phyloP scores from a whole-genome alignment of 2,329 filamentous ascomycete genomes.

The Exophiala sp. region DNA sequence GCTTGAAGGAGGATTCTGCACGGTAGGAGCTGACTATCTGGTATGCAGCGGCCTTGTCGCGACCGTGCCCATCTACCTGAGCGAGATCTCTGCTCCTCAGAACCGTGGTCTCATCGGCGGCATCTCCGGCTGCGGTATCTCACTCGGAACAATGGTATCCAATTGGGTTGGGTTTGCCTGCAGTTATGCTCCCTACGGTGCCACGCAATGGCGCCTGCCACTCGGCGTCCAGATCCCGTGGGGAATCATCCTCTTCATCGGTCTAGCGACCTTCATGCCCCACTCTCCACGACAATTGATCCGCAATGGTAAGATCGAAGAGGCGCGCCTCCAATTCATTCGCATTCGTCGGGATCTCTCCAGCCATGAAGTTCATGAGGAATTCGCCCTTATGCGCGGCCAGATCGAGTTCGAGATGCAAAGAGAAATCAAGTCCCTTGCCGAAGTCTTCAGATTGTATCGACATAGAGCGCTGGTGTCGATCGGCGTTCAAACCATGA shows the following conservation, averaged over 20 bases:
- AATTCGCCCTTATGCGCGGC: conserved; percentile 79
- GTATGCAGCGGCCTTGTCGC: conserved; percentile 22
- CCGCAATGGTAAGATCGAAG: conserved; percentile 67
- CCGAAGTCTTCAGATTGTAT: conserved; percentile 61
- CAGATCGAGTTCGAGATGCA: conserved; percentile 81
- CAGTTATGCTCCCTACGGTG: conserved; percentile 61
- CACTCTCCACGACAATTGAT: conserved; percentile 84
- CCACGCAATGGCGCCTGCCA: conserved; percentile 72
- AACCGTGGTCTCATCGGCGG: conserved; percentile 72
- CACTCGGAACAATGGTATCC: conserved; percentile 71
- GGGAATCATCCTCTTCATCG: conserved; percentile 68
- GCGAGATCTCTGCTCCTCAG: conserved; percentile 51
- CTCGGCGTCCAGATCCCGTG: conserved; percentile 77
- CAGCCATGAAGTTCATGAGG: conserved; percentile 70
- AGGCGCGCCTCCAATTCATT: conserved; percentile 61
- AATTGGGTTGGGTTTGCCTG: conserved; percentile 70
- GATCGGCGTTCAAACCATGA: conserved; percentile 75
- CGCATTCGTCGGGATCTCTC: conserved; percentile 73
- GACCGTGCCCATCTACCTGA: conserved; percentile 27
- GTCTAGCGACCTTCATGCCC: conserved; percentile 73
- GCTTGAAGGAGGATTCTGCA: too few relatives aligned
- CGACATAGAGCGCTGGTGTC: conserved; percentile 61
- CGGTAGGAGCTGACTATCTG: not conserved
- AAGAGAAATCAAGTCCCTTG: conserved; percentile 51
- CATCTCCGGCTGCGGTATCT: conserved; percentile 80